A percentile compares a stretch with the other conserved stretches of the same genome.
Evolutionary conservation across 768 basidiomycete species (phyloP).

Genomic region (Leccinellum albellum): DNA sequence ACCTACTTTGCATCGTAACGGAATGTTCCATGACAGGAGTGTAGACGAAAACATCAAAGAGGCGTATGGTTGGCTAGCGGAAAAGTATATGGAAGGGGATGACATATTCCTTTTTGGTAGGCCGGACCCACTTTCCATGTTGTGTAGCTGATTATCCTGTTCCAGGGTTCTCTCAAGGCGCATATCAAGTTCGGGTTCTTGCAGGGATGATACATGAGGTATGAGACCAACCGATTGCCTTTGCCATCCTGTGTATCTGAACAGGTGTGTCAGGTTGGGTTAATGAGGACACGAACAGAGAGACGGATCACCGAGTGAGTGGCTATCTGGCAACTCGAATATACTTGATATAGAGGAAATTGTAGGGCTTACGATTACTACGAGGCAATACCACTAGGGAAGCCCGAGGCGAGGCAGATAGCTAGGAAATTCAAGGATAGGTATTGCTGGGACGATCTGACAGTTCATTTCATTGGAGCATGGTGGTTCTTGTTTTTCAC

Average conservation of each 20-base stretch:
- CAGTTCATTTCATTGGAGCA: conserved; percentile 38
- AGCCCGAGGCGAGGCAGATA: background rate
- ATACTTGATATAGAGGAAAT: background rate
- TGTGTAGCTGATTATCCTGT: background rate
- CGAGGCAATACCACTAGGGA: background rate
- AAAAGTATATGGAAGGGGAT: background rate
- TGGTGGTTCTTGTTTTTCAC: conserved; percentile 30
- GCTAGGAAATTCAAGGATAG: background rate
- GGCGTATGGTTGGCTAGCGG: background rate
- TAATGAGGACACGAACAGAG: background rate
- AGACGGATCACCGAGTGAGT: background rate
- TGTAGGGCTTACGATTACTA: background rate
- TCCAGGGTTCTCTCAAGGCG: background rate
- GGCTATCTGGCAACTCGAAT: background rate
- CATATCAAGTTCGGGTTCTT: background rate
- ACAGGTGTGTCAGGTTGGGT: background rate
- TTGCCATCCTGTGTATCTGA: background rate
- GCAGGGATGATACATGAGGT: background rate
- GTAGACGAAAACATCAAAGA: background rate
- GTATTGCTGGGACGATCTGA: background rate
- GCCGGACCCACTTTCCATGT: background rate
- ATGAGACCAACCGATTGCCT: background rate
- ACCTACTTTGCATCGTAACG: background rate
- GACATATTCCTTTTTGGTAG: background rate
- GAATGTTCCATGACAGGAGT: background rate